Evolutionary conservation across 352 stramenopile genomes (phyloP).

Genomic region (Phytophthora lateralis): DNA sequence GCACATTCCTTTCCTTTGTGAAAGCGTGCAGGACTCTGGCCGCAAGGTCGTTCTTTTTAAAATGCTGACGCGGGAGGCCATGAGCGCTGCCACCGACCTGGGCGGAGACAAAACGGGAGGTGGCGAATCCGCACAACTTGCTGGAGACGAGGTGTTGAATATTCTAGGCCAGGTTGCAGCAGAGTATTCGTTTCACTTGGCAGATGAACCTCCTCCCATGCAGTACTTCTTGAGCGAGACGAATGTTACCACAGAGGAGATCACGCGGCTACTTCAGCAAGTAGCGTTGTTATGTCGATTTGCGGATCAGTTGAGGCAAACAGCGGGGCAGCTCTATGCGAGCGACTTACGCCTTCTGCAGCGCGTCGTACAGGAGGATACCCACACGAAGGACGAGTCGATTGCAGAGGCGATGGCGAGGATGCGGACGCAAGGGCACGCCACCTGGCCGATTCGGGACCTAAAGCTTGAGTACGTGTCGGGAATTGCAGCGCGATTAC

Average conservation of each 20-base stretch:
- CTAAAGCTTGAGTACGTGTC: conserved; percentile 5
- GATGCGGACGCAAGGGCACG: conserved; percentile 13
- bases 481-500: conserved; percentile 10
- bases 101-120: conserved; percentile 18
- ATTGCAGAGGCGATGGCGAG: conserved; percentile 33
- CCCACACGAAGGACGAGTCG: conserved; percentile 38
- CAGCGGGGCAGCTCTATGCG: conserved; percentile 29
- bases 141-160: conserved; percentile 41
- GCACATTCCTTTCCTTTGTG: conserved; percentile 47
- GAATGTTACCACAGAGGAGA: conserved; percentile 30
- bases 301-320: conserved; percentile 35
- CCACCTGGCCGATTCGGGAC: conserved; percentile 28
- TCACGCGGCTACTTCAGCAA: conserved; percentile 36
- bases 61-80: conserved; percentile 28
- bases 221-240: conserved; percentile 35
- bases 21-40: conserved; percentile 15
- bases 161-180: conserved; percentile 43
- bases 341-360: conserved; percentile 28
- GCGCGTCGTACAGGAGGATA: conserved; percentile 34
- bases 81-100: conserved; percentile 34
- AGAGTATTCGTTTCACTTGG: conserved; percentile 39
- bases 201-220: conserved; percentile 11
- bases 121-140: conserved; percentile 23
- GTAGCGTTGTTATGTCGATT: conserved; percentile 44
- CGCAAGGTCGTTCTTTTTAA: conserved; percentile 31